These are phyloP conservation scores for Lycium barbarum DNA, from an alignment of 257 asterid genomes.

Conservation along the genomic window DNA sequence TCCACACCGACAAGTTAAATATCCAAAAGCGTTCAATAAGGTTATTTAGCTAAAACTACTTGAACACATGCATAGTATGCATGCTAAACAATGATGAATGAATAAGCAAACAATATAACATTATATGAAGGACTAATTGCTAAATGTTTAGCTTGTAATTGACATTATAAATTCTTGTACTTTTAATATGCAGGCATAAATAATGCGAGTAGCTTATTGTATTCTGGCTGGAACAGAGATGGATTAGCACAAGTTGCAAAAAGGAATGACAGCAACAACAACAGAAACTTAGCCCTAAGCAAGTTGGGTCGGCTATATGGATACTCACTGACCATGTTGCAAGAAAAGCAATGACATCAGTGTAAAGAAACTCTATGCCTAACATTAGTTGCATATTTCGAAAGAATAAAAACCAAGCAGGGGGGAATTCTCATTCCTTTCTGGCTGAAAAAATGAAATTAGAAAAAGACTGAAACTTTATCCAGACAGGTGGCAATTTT, in stretches of 20 bases:
- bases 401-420: not conserved
- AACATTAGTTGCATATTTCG: not conserved
- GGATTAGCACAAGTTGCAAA: not conserved
- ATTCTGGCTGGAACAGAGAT: not conserved
- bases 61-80: not conserved
- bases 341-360: not conserved
- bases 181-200: not conserved
- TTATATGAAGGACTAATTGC: not conserved
- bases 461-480: not conserved
- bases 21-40: not conserved
- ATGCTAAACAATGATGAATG: not conserved
- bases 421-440: not conserved
- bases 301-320: too few relatives aligned
- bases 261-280: not conserved
- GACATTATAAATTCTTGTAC: not conserved
- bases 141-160: not conserved
- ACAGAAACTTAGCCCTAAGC: not conserved
- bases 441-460: not conserved
- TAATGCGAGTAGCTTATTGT: not conserved
- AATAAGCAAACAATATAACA: not conserved
- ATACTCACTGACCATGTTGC: not conserved
- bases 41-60: not conserved
- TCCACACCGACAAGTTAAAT: not conserved
- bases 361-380: not conserved
- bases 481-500: not conserved